Percentiles rank a stretch among this genome's conserved stretches.
Evolutionary conservation across 345 rosid genomes (phyloP).

Genomic region (Anacardium occidentale): DNA sequence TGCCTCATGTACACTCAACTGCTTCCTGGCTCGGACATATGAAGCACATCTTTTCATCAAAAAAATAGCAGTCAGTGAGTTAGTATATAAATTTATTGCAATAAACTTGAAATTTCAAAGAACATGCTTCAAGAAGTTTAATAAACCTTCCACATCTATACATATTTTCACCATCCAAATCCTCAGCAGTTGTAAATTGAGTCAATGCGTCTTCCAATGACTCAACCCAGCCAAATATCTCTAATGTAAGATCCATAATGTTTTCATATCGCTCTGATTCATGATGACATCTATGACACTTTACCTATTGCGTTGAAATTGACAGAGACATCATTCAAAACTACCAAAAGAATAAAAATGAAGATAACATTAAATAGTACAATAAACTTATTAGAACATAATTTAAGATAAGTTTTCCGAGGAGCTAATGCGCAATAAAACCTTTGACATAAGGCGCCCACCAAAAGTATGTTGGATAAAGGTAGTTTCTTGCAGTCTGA

Average conservation of each 20-base stretch:
- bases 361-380: slow-evolving; percentile 1
- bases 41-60: slow-evolving; percentile 58
- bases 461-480: slow-evolving; percentile 82
- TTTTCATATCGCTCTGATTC: slow-evolving; percentile 81
- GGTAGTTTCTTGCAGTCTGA: slow-evolving; percentile 74
- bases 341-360: not conserved
- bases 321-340: slow-evolving; percentile 1
- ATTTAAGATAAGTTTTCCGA: not conserved
- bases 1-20: slow-evolving; percentile 75
- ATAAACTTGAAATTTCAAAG: not conserved
- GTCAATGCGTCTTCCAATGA: slow-evolving; percentile 78
- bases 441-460: slow-evolving; percentile 76
- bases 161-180: slow-evolving; percentile 89
- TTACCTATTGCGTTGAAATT: slow-evolving; percentile 44
- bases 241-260: slow-evolving; percentile 84
- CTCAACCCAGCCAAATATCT: slow-evolving; percentile 82
- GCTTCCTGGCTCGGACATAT: slow-evolving; percentile 78
- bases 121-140: slow-evolving; percentile 2
- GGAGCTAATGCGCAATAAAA: slow-evolving; percentile 16
- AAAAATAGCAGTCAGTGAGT: slow-evolving; percentile 2
- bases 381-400: not conserved
- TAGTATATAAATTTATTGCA: slow-evolving; percentile 1
- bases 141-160: slow-evolving; percentile 81
- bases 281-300: slow-evolving; percentile 70
- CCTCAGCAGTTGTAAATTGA: slow-evolving; percentile 79